phyloP scores from a whole-genome alignment of 306 rosid genomes.

The Pyrus bretschneideri region DNA sequence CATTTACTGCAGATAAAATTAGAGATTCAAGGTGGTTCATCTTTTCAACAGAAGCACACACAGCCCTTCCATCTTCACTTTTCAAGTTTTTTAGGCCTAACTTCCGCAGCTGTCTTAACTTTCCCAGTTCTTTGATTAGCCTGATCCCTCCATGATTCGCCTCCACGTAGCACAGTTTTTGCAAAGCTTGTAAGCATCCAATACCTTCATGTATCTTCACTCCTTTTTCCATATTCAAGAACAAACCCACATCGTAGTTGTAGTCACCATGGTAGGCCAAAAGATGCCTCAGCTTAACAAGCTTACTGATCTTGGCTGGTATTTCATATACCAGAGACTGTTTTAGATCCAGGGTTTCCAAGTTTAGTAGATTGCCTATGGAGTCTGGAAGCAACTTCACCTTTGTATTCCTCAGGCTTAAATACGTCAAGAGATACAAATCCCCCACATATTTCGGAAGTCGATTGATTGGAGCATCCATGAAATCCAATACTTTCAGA shows the following conservation, averaged over 20 bases:
- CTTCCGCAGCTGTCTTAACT: background rate
- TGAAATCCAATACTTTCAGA: slow-evolving; percentile 10
- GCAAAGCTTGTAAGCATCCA: slow-evolving; percentile 1
- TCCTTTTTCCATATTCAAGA: background rate
- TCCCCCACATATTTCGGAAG: background rate
- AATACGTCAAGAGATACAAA: slow-evolving; percentile 7
- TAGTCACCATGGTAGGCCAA: background rate
- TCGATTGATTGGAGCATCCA: slow-evolving; percentile 5
- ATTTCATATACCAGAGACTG: background rate
- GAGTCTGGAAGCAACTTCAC: slow-evolving; percentile 16
- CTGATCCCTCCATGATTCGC: background rate
- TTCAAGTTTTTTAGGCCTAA: background rate
- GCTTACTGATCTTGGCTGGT: background rate
- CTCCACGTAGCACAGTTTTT: background rate
- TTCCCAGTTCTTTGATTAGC: background rate
- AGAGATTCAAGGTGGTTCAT: slow-evolving; percentile 25
- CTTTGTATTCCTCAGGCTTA: slow-evolving; percentile 7
- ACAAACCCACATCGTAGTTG: accelerated
- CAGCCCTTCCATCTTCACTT: slow-evolving; percentile 6
- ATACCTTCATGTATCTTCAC: background rate
- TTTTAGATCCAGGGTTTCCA: slow-evolving; percentile 12
- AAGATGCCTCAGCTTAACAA: background rate
- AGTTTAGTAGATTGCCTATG: slow-evolving; percentile 7
- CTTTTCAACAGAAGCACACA: slow-evolving; percentile 12
- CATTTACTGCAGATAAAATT: background rate